Evolutionary conservation across 1,284 basidiomycete species (phyloP).

Genomic region (Leccinum huronense): DNA sequence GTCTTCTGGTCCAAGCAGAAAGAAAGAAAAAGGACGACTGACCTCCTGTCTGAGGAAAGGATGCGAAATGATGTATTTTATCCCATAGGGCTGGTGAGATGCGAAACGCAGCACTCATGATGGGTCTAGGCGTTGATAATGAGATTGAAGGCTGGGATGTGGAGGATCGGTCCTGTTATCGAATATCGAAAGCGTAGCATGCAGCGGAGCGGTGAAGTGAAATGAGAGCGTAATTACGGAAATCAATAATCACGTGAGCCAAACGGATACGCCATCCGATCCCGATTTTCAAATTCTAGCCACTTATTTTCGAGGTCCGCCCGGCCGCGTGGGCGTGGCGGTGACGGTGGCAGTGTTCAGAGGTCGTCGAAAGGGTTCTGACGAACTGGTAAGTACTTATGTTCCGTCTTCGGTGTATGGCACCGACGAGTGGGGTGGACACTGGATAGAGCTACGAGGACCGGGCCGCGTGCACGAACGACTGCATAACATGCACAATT

Average conservation of each 20-base stretch:
- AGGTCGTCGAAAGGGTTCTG: too few relatives aligned
- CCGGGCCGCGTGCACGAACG: too few relatives aligned
- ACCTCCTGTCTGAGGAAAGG: slow-evolving; percentile 92
- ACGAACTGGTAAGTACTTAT: too few relatives aligned
- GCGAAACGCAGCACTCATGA: slow-evolving; percentile 49
- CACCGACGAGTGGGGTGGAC: too few relatives aligned
- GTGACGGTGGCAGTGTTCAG: too few relatives aligned
- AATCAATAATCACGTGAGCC: slow-evolving; percentile 23
- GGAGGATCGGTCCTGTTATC: background rate
- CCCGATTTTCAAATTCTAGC: too few relatives aligned
- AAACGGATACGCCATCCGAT: background rate
- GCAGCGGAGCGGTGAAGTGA: slow-evolving; percentile 2
- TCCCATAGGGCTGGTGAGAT: slow-evolving; percentile 86
- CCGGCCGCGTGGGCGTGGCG: too few relatives aligned
- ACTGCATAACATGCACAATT: too few relatives aligned
- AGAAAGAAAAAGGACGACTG: slow-evolving; percentile 59
- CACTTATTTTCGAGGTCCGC: too few relatives aligned
- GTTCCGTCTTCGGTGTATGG: too few relatives aligned
- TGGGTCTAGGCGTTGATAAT: background rate
- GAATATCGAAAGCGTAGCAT: slow-evolving; percentile 13
- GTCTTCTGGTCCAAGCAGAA: slow-evolving; percentile 29
- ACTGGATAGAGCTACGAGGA: too few relatives aligned
- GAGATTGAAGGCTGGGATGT: background rate
- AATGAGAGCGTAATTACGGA: background rate
- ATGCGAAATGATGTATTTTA: slow-evolving; percentile 91